Evolutionary conservation across 768 basidiomycete genomes (phyloP), one percentile per base, ranked within the genome.

Genomic region (Lactifluus echinatus): DNA sequence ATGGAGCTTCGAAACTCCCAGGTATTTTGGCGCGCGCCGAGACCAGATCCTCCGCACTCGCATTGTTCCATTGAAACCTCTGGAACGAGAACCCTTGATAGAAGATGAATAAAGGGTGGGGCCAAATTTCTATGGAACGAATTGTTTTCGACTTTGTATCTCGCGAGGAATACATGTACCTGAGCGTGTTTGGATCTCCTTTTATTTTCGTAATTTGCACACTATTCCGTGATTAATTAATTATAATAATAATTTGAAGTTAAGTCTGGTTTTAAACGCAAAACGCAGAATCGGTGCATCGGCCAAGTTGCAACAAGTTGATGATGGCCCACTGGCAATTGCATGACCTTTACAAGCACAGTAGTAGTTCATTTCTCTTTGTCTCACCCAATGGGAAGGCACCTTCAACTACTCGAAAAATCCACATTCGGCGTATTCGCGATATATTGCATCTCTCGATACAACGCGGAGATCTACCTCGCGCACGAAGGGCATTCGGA

Each of bases 371-470:
- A 31, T 88, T 85, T 70, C 71, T 88, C 49, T 91, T 89, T 68
- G 74, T 78, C 44, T 79, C 80, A 26, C 72, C 79, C n/a, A 72
- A 75, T 50, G 72, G 76, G 8, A 79, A 76, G 61, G 66, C 64
- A 21, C 76, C 81, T 52, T 69, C 67, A 11, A 81, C 81, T 2
- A 71, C 83, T 37, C 77, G 89, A 29, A 85, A 82, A 69, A 72
- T 84, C 4, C 89, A 92, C 67, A 75, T 92, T 45, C 79, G 84
- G 39, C 82, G 87, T 23, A 73, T 93, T 2, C 81, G 81, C 66
- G 90, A 93, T 70, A 65, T 92, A 15, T 70, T 93, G 24, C 81
- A 90, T 45, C 70, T 91, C 39, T 82, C 75, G 62, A 72, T 92
- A 29, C 85, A 87, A 44, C 79, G 82, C 17, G 75, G 76, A 43